Conservation (phyloP, 805 yeast species). For the Blastobotrys robertii region DNA sequence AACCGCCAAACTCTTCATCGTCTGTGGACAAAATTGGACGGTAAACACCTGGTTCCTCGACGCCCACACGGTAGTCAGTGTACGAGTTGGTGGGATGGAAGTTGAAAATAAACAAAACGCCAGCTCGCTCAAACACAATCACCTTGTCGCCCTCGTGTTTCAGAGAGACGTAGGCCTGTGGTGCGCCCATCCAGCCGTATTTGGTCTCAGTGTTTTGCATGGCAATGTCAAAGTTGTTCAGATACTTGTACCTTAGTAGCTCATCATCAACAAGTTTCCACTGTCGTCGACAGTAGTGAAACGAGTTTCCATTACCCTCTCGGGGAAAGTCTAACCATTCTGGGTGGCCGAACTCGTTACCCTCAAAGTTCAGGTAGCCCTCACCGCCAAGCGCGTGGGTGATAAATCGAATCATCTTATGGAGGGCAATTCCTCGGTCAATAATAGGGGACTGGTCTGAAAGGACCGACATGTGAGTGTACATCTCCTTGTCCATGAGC, state of each 20-base stretch:
- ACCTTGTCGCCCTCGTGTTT: constrained; percentile 87
- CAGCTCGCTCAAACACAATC: constrained; percentile 80
- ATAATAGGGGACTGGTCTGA: constrained; percentile 65
- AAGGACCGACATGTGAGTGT: constrained; percentile 81
- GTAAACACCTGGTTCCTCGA: constrained; percentile 69
- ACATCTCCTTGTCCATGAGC: constrained; percentile 98
- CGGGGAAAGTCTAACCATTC: constrained; percentile 99
- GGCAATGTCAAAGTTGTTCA: constrained; percentile 75
- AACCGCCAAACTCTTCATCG: constrained; percentile 67
- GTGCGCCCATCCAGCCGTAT: constrained; percentile 61
- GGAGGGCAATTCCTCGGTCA: constrained; percentile 85
- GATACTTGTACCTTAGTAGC: constrained; percentile 64
- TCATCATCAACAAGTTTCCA: constrained; percentile 79
- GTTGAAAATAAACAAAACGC: constrained; percentile 76
- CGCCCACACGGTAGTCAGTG: constrained; percentile 86
- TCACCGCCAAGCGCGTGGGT: constrained; percentile 95
- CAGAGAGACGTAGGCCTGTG: constrained; percentile 76
- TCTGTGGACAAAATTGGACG: constrained; percentile 70
- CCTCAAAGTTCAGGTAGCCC: constrained; percentile 92
- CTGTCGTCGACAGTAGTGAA: constrained; percentile 92
- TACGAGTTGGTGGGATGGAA: constrained; percentile 80
- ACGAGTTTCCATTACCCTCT: constrained; percentile 75
- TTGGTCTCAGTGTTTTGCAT: constrained; percentile 69
- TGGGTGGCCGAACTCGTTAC: constrained; percentile 98
- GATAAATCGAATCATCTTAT: constrained; percentile 78